These are phyloP conservation scores for Hysterium pulicare DNA, from an alignment of 2,329 filamentous ascomycete species.

Conservation along the genomic window DNA sequence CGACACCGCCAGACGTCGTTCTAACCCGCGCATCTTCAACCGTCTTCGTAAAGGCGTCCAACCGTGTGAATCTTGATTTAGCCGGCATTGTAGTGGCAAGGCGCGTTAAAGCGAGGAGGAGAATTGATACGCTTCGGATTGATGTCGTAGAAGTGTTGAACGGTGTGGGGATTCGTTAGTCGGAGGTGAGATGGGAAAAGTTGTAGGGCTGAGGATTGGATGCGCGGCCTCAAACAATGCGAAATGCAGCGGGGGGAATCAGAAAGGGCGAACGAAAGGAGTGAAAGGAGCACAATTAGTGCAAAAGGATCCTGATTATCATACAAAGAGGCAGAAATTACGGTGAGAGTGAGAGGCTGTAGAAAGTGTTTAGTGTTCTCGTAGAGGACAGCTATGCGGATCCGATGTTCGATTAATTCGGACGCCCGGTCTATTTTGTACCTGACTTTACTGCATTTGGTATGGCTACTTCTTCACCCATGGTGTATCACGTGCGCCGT, in stretches of 20 bases:
- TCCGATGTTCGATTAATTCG: neutral
- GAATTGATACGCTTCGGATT: no score
- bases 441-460: neutral
- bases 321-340: slow-evolving; percentile 10
- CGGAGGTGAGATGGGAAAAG: no score
- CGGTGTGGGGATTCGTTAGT: no score
- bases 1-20: slow-evolving; percentile 90
- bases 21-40: slow-evolving; percentile 96
- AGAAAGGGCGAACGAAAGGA: slow-evolving; percentile 22
- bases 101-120: no score
- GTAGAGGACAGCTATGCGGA: slow-evolving; percentile 1
- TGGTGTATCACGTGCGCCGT: no score
- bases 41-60: slow-evolving; percentile 98
- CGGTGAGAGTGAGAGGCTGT: slow-evolving; percentile 12
- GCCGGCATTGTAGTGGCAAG: slow-evolving; percentile 61
- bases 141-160: no score
- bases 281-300: slow-evolving; percentile 13
- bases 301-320: slow-evolving; percentile 11
- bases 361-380: neutral
- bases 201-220: no score
- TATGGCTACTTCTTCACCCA: no score
- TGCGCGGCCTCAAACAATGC: neutral
- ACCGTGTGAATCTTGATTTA: slow-evolving; percentile 91
- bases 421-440: neutral
- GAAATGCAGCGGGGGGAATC: neutral